These are phyloP conservation scores for Scytalidium sp. DNA, from an alignment of 2,329 filamentous ascomycete genomes.

Conservation along the genomic window DNA sequence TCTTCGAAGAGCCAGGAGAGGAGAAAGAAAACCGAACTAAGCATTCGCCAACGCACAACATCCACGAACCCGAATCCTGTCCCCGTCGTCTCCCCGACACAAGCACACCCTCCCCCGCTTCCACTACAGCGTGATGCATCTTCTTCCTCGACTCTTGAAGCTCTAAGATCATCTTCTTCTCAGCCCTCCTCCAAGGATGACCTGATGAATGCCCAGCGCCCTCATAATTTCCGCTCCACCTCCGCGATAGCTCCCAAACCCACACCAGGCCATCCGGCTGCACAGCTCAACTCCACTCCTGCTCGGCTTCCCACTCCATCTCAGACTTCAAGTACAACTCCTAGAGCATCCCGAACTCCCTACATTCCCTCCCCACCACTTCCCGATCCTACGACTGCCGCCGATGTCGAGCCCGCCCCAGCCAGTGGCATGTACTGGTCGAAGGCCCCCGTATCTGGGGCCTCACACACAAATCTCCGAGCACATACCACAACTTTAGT, in stretches of 20 bases:
- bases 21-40: constrained; percentile 25
- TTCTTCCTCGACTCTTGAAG: constrained; percentile 15
- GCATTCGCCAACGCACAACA: constrained; percentile 29
- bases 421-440: constrained; percentile 74
- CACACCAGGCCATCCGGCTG: constrained; percentile 3
- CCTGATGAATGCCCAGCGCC: constrained; percentile 31
- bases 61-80: constrained; percentile 25
- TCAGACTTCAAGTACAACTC: constrained; percentile 5
- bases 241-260: constrained; percentile 28
- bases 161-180: constrained; percentile 6
- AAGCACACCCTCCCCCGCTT: constrained; percentile 14
- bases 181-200: constrained; percentile 12
- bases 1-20: constrained; percentile 50
- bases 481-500: constrained; percentile 66
- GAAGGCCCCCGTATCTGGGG: constrained; percentile 60
- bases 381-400: constrained; percentile 51
- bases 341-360: constrained; percentile 26
- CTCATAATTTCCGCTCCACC: constrained; percentile 48
- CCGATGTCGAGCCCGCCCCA: constrained; percentile 60
- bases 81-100: constrained; percentile 12
- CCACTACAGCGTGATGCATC: constrained; percentile 2
- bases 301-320: constrained; percentile 13
- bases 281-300: constrained; percentile 19
- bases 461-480: constrained; percentile 57
- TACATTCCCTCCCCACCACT: constrained; percentile 55